phyloP scores from a whole-genome alignment of 371 early-diverging fungal species.

The Entomophthora muscae region DNA sequence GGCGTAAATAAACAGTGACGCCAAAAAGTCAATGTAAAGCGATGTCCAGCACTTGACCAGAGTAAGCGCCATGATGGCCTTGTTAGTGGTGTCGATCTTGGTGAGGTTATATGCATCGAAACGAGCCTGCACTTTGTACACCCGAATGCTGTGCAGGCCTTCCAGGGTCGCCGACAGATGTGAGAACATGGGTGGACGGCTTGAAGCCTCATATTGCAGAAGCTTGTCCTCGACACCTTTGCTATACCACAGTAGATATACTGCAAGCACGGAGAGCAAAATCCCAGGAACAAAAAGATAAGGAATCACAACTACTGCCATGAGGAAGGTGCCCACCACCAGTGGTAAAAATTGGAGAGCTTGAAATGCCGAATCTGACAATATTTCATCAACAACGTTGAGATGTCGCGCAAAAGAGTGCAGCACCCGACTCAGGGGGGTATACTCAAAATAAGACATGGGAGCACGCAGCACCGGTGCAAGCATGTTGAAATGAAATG shows the following conservation, averaged over 20 bases:
- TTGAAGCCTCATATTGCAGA: conserved; percentile 18
- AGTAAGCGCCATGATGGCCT: conserved; percentile 22
- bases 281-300: conserved; percentile 10
- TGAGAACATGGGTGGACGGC: conserved; percentile 41
- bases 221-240: background rate
- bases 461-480: conserved; percentile 30
- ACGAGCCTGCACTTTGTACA: conserved; percentile 30
- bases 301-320: conserved; percentile 6
- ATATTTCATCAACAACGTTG: conserved; percentile 42
- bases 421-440: conserved; percentile 51
- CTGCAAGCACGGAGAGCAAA: conserved; percentile 2
- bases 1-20: conserved; percentile 37
- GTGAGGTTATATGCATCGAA: conserved; percentile 29
- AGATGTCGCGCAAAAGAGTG: conserved; percentile 54
- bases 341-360: conserved; percentile 12
- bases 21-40: conserved; percentile 40
- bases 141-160: conserved; percentile 42
- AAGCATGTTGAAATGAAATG: conserved; percentile 1
- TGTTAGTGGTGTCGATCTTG: conserved; percentile 35
- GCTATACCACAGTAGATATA: background rate
- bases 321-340: conserved; percentile 7
- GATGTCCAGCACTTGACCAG: conserved; percentile 30
- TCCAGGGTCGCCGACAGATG: conserved; percentile 53
- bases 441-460: conserved; percentile 58
- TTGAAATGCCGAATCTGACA: conserved; percentile 18